These are phyloP conservation scores for Fistulinella prunicolor DNA, from an alignment of 768 basidiomycete genomes.

Conservation along the genomic window DNA sequence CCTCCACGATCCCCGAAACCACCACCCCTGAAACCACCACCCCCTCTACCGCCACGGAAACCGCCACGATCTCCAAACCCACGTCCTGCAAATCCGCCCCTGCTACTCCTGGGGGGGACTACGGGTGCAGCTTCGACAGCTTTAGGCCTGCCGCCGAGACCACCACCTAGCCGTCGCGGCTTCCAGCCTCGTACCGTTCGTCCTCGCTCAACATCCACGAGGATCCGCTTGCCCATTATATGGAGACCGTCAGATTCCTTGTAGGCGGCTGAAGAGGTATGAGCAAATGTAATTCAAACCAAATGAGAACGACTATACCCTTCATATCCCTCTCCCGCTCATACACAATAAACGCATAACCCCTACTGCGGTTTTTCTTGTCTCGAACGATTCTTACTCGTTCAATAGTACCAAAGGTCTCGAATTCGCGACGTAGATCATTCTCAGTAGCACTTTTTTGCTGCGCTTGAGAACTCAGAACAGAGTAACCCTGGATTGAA, in stretches of 20 bases:
- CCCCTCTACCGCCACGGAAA: constrained; percentile 41
- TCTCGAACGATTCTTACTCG: constrained; percentile 90
- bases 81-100: constrained; percentile 46
- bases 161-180: constrained; percentile 93
- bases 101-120: constrained; percentile 25
- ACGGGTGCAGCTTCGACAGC: constrained; percentile 47
- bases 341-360: constrained; percentile 97
- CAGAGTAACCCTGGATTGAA: neutral
- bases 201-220: constrained; percentile 98
- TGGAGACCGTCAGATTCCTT: constrained; percentile 97
- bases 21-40: constrained; percentile 46
- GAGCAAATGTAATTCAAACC: constrained; percentile 14
- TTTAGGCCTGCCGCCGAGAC: constrained; percentile 97
- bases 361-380: constrained; percentile 81
- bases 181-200: constrained; percentile 99
- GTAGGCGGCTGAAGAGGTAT: constrained; percentile 69
- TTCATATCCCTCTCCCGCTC: constrained; percentile 99
- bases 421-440: constrained; percentile 93
- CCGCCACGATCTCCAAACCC: constrained; percentile 37
- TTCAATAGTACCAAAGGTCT: constrained; percentile 93
- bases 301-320: constrained; percentile 47
- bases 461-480: constrained; percentile 41
- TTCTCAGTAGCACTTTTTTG: constrained; percentile 89
- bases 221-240: constrained; percentile 92
- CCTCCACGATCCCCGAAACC: constrained; percentile 42